Conservation (phyloP, 2,329 filamentous ascomycete species). For the Harringtonia lauricola region DNA sequence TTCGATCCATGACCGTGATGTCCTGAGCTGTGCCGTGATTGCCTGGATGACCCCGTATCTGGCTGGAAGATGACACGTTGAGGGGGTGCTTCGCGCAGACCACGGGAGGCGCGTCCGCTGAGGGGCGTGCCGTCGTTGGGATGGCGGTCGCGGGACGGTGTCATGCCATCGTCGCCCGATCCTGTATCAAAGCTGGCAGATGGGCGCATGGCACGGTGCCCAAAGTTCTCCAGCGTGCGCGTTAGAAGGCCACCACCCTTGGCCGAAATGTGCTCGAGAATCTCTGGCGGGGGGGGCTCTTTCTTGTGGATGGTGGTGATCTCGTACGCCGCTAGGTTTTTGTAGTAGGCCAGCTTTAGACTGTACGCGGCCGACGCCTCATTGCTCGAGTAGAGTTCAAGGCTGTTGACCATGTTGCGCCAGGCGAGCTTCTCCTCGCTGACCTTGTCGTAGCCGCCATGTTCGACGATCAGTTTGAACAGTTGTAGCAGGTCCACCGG, state of each 20-base stretch:
- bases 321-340: slow-evolving; percentile 79
- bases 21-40: slow-evolving; percentile 45
- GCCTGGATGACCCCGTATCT: slow-evolving; percentile 55
- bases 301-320: slow-evolving; percentile 67
- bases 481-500: slow-evolving; percentile 69
- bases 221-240: slow-evolving; percentile 65
- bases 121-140: slow-evolving; percentile 34
- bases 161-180: slow-evolving; percentile 48
- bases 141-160: slow-evolving; percentile 41
- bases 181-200: slow-evolving; percentile 18
- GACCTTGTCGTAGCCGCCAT: slow-evolving; percentile 79
- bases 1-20: slow-evolving; percentile 24
- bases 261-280: slow-evolving; percentile 76
- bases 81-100: slow-evolving; percentile 70
- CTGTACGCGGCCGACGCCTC: slow-evolving; percentile 76
- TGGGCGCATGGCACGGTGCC: slow-evolving; percentile 26
- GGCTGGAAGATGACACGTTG: slow-evolving; percentile 79
- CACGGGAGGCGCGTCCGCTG: slow-evolving; percentile 49
- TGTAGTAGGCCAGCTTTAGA: slow-evolving; percentile 82
- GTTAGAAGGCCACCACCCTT: slow-evolving; percentile 73
- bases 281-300: slow-evolving; percentile 78
- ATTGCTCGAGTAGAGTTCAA: slow-evolving; percentile 64
- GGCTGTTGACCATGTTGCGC: slow-evolving; percentile 67
- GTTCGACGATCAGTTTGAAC: slow-evolving; percentile 64
- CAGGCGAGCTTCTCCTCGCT: slow-evolving; percentile 77